Base-by-base conservation (phyloP, 1,284 basidiomycete species). In the Trichosporon ovoides region DNA sequence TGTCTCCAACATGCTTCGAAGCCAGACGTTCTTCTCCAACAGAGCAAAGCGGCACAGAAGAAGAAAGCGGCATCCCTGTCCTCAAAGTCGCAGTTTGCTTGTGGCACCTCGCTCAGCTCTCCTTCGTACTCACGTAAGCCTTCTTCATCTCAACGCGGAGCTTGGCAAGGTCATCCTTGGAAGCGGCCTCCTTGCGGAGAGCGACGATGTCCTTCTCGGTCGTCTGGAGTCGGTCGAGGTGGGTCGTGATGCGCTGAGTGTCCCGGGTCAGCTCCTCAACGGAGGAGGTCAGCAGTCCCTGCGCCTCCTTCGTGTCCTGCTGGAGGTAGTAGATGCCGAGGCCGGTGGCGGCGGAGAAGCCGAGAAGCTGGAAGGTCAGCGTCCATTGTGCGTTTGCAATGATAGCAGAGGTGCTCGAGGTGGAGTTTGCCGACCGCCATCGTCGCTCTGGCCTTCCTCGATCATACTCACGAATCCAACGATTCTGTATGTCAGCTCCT, bases 301-400 rank as follows among this genome's bases (percentile, higher is more conserved):
- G 89, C 10, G 92, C 91, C 53, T 84, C 80, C 75, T 91, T 90
- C 78, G 92, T 93, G 78, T 95, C 92, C 66, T 94, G 88, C 53
- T 94, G 80, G 24, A 96, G 80, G 72, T 90, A 86, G 74, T 91
- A 94, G 51, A 90, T 87, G 49, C 90, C 90, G 68, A 87, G 85
- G 0, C 57, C 57, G 28, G 59, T 58, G 2, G 63, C 57, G 19
- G 58, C 59, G 31, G 62, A 69, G 52, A 69, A 70, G 38, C 57
- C 70, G 38, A 75, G 76, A 77, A 90, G 91, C 80, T 81, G 89
- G 68, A 87, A 89, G 10, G 53, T 95, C 88, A 77, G 95, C n/a
- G n/a, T n/a, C n/a, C n/a, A n/a, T n/a, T n/a, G n/a, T n/a, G n/a
- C n/a, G n/a, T n/a, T n/a, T n/a, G n/a, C n/a, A n/a, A n/a, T n/a